These are phyloP conservation scores for Ophiostoma quercus DNA, from an alignment of 2,329 filamentous ascomycete genomes.

Conservation along the genomic window DNA sequence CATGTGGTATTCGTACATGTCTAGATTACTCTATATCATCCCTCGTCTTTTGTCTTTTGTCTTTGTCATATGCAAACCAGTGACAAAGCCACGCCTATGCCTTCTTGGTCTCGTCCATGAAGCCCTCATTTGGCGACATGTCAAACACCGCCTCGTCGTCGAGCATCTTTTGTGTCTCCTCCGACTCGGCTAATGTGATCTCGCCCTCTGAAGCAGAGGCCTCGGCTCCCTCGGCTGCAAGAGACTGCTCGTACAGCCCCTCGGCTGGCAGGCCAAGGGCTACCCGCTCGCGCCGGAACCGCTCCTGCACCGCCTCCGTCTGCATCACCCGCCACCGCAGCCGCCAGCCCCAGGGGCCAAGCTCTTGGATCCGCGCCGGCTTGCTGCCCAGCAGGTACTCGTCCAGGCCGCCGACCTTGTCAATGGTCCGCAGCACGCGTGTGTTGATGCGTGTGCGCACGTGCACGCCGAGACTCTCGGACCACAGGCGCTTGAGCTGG, in stretches of 20 bases:
- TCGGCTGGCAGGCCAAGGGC: conserved; percentile 58
- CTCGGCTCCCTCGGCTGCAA: conserved; percentile 30
- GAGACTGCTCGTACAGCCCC: conserved; percentile 20
- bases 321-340: conserved; percentile 88
- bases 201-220: conserved; percentile 27
- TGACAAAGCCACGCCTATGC: background rate
- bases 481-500: conserved; percentile 62
- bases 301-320: conserved; percentile 58
- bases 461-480: conserved; percentile 54
- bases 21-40: background rate
- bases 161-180: conserved; percentile 37
- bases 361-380: conserved; percentile 69
- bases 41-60: background rate
- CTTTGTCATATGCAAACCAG: background rate
- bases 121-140: conserved; percentile 37
- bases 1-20: conserved; percentile 11
- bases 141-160: conserved; percentile 43
- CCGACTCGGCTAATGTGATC: conserved; percentile 30
- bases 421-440: conserved; percentile 66
- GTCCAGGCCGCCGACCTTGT: conserved; percentile 83
- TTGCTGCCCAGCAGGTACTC: conserved; percentile 83
- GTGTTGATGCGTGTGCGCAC: conserved; percentile 66
- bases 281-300: conserved; percentile 60
- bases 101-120: conserved; percentile 32
- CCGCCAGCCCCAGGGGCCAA: conserved; percentile 86